Evolutionary conservation across 495 filamentous ascomycete genomes (phyloP), one percentile per base, ranked within the genome.

Genomic region (Aspergillus cristatus): DNA sequence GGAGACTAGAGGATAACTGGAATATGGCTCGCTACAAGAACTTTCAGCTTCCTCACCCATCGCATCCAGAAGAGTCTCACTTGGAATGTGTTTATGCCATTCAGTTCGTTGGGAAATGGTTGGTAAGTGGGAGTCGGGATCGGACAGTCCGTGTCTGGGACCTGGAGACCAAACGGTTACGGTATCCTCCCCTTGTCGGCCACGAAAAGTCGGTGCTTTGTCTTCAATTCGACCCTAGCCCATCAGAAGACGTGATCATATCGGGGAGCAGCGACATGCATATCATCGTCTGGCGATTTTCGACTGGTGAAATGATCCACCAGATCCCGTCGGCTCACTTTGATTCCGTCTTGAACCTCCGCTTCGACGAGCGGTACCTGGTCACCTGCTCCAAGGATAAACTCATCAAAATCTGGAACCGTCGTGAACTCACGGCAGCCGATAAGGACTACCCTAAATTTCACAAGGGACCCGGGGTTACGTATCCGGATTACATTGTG

Each of bases 361-460:
- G 83, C 45, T 99, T 97, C 53, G 87, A 95, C 48, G 76, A 86
- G 43, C 76, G 84, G 5, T 93, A 86, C 46, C 70, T 99, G 14
- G 85, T 97, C 6, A 99, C 91, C 1, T 96, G 91, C 56, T 95
- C 88, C 36, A 99, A 97, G 53, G 91, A 99, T 58, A 89, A 89
- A 50, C 79, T 82, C 0, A 91, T 99, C 62, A 96, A 94, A 50
- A 75, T 97, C 8, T 99, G 93, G 78, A 95, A 85, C 51, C 82
- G 93, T 1, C 70, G 62, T 28, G 70, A 79, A 24, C 66, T 98
- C 13, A 63, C 70, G 18, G 72, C 78, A 17, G 77, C 74, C 11
- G 77, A 87, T 41, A 51, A 72, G n/a, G 75, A 84, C 37, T 94
- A 86, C 50, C 76, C 75, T 7, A 50, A 43, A 5, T 47, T 70